Evolutionary conservation across 495 filamentous ascomycete genomes (phyloP), one percentile per base, ranked within the genome.

Genomic region (Penicillium argentinense): DNA sequence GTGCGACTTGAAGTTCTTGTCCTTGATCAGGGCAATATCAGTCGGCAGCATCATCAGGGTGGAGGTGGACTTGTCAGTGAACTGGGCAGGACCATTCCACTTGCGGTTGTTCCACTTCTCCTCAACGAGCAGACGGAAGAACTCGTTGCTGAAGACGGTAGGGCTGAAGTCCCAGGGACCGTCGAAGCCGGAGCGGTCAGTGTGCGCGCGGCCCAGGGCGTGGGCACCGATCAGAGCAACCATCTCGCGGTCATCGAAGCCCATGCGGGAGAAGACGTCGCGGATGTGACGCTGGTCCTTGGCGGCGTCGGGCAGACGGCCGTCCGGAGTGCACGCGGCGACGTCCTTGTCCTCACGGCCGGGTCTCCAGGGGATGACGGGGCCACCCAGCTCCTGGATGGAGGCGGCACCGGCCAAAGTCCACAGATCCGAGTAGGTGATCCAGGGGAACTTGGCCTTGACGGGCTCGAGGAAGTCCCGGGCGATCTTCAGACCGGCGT

Each of bases 111-210:
- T 68, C 93, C 93, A 98, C 78, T 95, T 95, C 83, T 96, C 90
- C 16, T 88, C 81, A 27, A 95, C 54, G 32, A 98, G 80, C 3
- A 97, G 80, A 49, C 80, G 82, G 82, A 82, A 98, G 76, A 84
- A 98, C 62, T 97, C 93, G 73, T 98, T 98, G 51, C 86, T 95
- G 59, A 98, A 67, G 34, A 92, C 84, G 14, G 91, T 98, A 23
- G 93, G 93, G 53, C 87, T 91, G 81, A 96, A 96, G 58, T 89
- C 89, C 93, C 93, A 98, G 28, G 92, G 93, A 1, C 93, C 93
- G 2, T 87, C 84, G 71, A 81, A 98, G 41, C 93, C 93, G 54
- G 80, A 86, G 51, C 92, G 89, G 69, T 95, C 84, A 6, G 84
- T 74, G 78, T 98, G 93, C 71, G 90, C 95, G 30, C 93, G 85